Conservation (phyloP, 2,329 filamentous ascomycete species). For the Apiospora hydei region DNA sequence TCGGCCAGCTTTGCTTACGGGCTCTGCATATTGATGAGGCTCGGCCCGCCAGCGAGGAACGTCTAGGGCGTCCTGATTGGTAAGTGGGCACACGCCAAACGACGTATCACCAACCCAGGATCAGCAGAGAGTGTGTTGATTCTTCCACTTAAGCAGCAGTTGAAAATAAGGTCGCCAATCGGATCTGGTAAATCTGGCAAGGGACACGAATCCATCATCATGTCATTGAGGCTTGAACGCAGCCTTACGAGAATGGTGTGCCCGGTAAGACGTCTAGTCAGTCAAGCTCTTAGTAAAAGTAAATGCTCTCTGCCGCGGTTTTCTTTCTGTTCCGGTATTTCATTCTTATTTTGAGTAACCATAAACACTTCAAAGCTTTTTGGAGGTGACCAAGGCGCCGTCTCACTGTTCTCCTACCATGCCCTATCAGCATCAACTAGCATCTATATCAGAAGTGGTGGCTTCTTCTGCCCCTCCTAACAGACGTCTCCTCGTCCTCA, state of each 20-base stretch:
- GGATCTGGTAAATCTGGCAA: not conserved
- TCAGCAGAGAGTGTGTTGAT: not conserved
- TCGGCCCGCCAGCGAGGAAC: no score
- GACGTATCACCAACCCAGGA: not conserved
- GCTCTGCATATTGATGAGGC: not conserved
- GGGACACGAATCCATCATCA: not conserved
- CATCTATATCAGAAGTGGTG: not conserved
- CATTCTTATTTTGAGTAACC: not conserved
- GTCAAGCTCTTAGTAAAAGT: not conserved
- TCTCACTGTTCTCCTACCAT: not conserved
- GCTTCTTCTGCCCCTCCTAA: not conserved
- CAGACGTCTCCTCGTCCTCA: constrained; percentile 7
- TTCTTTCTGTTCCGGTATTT: not conserved
- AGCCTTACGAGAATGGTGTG: not conserved
- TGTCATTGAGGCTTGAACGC: not conserved
- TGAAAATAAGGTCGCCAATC: not conserved
- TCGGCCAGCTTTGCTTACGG: not conserved
- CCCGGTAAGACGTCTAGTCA: not conserved
- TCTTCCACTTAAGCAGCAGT: not conserved
- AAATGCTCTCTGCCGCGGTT: not conserved
- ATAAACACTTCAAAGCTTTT: not conserved
- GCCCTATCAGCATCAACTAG: not conserved
- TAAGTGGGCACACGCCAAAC: no score
- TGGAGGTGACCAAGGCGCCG: no score
- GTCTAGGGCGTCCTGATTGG: no score